These are phyloP conservation scores for Pseudogymnoascus sp. DNA, from an alignment of 2,329 filamentous ascomycete species.

Conservation along the genomic window DNA sequence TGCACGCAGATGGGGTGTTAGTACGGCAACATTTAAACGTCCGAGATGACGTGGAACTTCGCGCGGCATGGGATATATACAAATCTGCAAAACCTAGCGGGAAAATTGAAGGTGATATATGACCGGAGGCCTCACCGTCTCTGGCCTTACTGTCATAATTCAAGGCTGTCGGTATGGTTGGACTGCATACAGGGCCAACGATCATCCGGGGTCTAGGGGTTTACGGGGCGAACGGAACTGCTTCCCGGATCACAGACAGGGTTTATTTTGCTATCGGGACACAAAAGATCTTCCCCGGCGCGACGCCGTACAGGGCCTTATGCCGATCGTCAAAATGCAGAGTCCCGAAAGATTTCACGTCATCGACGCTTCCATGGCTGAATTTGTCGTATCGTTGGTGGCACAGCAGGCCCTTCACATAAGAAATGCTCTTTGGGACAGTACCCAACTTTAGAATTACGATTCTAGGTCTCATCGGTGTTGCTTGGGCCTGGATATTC, in stretches of 20 bases:
- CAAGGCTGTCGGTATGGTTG: slow-evolving; percentile 2
- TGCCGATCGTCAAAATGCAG: neutral
- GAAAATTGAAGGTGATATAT: neutral
- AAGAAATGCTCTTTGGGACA: neutral
- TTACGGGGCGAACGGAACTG: neutral
- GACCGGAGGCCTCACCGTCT: neutral
- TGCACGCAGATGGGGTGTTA: neutral
- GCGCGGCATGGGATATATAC: neutral
- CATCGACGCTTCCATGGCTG: neutral
- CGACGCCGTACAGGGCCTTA: neutral
- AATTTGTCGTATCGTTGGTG: slow-evolving; percentile 1
- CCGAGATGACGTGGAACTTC: neutral
- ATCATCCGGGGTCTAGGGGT: neutral
- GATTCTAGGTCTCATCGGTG: neutral
- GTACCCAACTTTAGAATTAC: neutral
- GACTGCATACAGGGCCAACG: slow-evolving; percentile 4
- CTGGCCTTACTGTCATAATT: neutral
- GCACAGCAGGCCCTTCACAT: neutral
- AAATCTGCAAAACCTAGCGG: neutral
- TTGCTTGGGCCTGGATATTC: neutral
- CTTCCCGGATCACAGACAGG: neutral
- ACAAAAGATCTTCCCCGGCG: neutral
- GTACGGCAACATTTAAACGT: neutral
- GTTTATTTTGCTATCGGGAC: neutral
- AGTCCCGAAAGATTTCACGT: neutral